phyloP scores from a whole-genome alignment of 163 green algal species.

The Prototheca wickerhamii region DNA sequence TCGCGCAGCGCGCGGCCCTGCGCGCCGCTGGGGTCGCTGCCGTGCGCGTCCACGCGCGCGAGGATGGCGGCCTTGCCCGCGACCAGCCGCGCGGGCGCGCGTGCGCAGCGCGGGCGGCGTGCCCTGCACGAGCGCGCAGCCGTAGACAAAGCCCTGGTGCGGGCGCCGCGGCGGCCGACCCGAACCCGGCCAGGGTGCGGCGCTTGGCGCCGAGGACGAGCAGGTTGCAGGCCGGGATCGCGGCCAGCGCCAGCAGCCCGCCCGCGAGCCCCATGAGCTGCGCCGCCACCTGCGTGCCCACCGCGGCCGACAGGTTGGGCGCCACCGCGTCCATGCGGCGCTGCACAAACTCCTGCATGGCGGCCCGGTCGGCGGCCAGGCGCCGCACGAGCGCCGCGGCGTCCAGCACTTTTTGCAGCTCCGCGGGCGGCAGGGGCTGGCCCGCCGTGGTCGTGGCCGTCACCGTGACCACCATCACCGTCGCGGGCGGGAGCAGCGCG shows the following conservation, averaged over 20 bases:
- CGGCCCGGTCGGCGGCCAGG: constrained; percentile 74
- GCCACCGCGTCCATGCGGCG: constrained; percentile 82
- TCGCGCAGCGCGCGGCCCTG: constrained; percentile 47
- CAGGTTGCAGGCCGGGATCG: constrained; percentile 93
- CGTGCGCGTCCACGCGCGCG: constrained; percentile 86
- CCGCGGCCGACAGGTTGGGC: constrained; percentile 83
- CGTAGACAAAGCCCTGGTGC: constrained; percentile 79
- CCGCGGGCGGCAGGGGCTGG: constrained; percentile 46
- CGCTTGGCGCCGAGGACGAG: constrained; percentile 87
- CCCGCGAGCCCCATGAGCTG: constrained; percentile 93
- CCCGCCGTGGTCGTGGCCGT: constrained; percentile 91
- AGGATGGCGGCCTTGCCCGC: constrained; percentile 85
- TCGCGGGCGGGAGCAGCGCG: constrained; percentile 79
- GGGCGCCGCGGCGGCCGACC: constrained; percentile 46
- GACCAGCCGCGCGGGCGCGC: constrained; percentile 71
- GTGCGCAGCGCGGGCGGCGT: constrained; percentile 66
- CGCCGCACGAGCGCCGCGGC: constrained; percentile 58
- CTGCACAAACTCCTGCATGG: constrained; percentile 50
- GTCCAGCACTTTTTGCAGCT: constrained; percentile 37
- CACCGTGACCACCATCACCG: constrained; percentile 96
- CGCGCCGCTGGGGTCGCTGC: constrained; percentile 35
- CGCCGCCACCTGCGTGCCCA: constrained; percentile 84
- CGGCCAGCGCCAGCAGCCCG: constrained; percentile 70
- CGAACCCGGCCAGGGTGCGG: constrained; percentile 77
- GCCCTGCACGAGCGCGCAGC: constrained; percentile 60